Conservation (phyloP, 1,284 basidiomycete species). For the Kalmanozyma brasiliensis region DNA sequence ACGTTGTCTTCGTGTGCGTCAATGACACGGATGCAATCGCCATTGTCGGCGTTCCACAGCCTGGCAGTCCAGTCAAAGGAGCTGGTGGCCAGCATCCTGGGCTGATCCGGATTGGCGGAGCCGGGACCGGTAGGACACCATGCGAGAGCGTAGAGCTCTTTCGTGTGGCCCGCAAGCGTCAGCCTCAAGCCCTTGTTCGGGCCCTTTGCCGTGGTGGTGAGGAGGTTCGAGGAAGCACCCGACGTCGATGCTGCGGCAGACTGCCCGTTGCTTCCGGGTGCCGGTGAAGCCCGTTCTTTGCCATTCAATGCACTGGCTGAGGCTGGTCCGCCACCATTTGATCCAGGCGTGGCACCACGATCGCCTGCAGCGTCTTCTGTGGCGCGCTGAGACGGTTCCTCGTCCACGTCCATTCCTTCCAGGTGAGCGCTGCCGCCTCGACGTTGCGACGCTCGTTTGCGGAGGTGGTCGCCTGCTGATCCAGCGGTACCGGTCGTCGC, state of each 20-base stretch:
- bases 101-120: conserved; percentile 52
- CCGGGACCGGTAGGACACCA: conserved; percentile 63
- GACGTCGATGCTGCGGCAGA: conserved; percentile 8
- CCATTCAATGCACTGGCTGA: neutral
- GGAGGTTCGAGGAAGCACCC: conserved; percentile 12
- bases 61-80: conserved; percentile 65
- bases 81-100: conserved; percentile 65
- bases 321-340: conserved; percentile 17
- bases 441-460: conserved; percentile 46
- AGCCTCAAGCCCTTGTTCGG: conserved; percentile 50
- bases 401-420: conserved; percentile 54
- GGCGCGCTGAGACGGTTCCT: conserved; percentile 26
- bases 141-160: conserved; percentile 64
- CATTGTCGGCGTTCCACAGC: conserved; percentile 65
- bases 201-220: conserved; percentile 38
- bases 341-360: conserved; percentile 35
- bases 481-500: conserved; percentile 14
- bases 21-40: conserved; percentile 61
- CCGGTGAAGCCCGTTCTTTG: conserved; percentile 38
- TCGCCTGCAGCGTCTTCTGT: conserved; percentile 31
- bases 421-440: conserved; percentile 51
- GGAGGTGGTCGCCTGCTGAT: conserved; percentile 23
- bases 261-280: conserved; percentile 35
- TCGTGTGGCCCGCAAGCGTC: conserved; percentile 60
- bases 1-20: conserved; percentile 63